Conservation (phyloP, 2,329 filamentous ascomycete genomes). For the Trichoderma polysporum region DNA sequence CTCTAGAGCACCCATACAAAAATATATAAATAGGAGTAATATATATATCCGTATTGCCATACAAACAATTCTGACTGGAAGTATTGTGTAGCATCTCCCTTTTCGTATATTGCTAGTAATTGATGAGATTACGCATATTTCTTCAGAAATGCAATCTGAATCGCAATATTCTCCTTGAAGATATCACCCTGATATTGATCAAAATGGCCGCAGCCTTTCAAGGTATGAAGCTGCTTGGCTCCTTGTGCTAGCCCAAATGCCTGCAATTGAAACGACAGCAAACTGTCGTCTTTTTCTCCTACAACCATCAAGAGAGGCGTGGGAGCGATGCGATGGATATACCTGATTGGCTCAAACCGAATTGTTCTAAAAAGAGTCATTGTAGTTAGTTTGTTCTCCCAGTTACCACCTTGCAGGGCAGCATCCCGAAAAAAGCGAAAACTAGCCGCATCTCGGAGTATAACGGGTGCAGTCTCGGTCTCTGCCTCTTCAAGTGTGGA, state of each 20-base stretch:
- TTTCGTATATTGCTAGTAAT: too few species aligned
- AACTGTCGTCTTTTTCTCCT: conserved; percentile 9
- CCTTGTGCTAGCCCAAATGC: conserved; percentile 21
- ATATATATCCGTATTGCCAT: too few species aligned
- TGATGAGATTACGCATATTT: background rate
- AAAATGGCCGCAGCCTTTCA: conserved; percentile 16
- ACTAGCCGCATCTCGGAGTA: conserved; percentile 8
- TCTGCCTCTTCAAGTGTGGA: conserved; percentile 10
- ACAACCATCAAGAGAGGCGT: conserved; percentile 23
- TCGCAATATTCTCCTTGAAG: background rate
- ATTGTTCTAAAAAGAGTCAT: conserved; percentile 2
- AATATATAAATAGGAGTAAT: too few species aligned
- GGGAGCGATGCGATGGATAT: conserved; percentile 23
- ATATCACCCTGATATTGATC: conserved; percentile 16
- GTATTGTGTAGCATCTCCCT: background rate
- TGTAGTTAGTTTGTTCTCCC: conserved; percentile 21
- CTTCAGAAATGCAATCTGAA: conserved; percentile 5
- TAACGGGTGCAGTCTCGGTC: background rate
- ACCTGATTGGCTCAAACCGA: conserved; percentile 16
- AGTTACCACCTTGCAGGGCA: background rate
- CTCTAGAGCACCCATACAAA: too few species aligned
- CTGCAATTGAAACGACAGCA: conserved; percentile 15
- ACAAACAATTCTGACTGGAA: too few species aligned
- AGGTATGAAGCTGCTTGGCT: conserved; percentile 20
- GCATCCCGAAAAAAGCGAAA: conserved; percentile 1